phyloP scores from a whole-genome alignment of 2,329 filamentous ascomycete species.

The Fusarium neocosmosporiellum region DNA sequence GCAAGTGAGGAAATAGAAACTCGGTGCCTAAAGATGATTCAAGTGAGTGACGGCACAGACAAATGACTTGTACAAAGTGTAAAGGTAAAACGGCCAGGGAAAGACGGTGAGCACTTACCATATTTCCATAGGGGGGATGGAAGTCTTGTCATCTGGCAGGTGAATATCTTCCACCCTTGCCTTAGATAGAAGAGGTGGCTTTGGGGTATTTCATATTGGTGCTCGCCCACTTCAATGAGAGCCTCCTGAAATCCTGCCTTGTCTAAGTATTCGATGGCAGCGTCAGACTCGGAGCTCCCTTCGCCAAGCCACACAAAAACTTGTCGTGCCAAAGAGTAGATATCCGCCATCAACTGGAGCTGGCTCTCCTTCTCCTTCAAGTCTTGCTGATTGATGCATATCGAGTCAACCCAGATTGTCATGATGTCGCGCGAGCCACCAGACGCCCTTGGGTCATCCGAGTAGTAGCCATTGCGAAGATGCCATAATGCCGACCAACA shows the following conservation, averaged over 20 bases:
- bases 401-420: background rate
- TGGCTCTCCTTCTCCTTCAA: background rate
- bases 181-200: background rate
- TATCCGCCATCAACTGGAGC: background rate
- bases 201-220: background rate
- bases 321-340: background rate
- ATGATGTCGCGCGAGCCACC: background rate
- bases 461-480: background rate
- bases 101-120: background rate
- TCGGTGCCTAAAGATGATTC: background rate
- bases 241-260: background rate
- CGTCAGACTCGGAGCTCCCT: background rate
- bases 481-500: background rate
- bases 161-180: background rate
- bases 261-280: background rate
- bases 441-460: background rate
- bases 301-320: background rate
- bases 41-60: background rate
- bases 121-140: background rate
- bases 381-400: background rate
- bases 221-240: background rate
- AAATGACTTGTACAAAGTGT: background rate
- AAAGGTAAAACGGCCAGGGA: accelerated
- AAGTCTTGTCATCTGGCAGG: background rate
- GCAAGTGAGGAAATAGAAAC: background rate